phyloP scores from a whole-genome alignment of 2,329 filamentous ascomycete genomes.

The Pseudogymnoascus sp. region DNA sequence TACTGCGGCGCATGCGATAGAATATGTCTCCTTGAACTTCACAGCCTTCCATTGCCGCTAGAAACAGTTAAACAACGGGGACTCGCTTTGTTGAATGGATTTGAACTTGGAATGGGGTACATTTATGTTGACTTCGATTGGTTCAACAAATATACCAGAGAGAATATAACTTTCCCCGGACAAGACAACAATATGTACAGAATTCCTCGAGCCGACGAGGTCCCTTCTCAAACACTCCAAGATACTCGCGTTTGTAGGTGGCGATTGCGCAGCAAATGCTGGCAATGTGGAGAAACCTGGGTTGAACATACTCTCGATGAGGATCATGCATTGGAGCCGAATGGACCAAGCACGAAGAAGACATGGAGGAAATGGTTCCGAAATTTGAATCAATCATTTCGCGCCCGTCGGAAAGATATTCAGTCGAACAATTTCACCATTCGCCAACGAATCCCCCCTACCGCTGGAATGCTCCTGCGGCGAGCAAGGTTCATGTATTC shows the following conservation, averaged over 20 bases:
- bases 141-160: background rate
- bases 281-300: background rate
- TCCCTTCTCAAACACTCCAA: background rate
- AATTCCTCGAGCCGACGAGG: background rate
- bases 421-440: background rate
- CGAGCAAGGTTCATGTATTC: background rate
- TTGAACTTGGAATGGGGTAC: background rate
- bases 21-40: background rate
- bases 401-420: background rate
- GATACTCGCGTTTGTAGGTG: background rate
- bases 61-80: background rate
- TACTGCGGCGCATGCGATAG: background rate
- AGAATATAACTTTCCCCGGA: background rate
- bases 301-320: background rate
- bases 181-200: background rate
- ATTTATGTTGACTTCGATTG: background rate
- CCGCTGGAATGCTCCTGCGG: background rate
- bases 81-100: background rate
- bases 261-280: background rate
- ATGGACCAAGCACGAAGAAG: background rate
- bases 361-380: background rate
- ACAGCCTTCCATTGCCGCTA: background rate
- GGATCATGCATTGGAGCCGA: background rate
- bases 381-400: background rate
- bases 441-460: background rate